A percentile compares a stretch with the other conserved stretches of the same genome.
Conservation (phyloP, 2,329 filamentous ascomycete genomes). For the Talaromyces sp. region DNA sequence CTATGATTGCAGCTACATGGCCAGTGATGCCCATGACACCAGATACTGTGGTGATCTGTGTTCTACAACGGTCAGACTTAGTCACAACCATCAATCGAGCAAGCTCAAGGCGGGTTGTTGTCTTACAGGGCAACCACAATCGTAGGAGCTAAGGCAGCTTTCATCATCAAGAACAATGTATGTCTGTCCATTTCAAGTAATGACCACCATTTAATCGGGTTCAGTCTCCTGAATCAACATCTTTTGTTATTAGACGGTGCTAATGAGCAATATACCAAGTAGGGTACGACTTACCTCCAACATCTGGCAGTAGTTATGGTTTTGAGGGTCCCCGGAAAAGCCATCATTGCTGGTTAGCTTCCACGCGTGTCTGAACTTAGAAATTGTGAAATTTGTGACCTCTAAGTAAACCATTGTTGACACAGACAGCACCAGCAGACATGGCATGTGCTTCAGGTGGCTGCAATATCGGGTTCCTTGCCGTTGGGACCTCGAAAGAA, state of each 20-base stretch:
- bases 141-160: slow-evolving; percentile 57
- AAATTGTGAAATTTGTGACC: no score
- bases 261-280: background rate
- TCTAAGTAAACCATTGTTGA: no score
- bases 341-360: no score
- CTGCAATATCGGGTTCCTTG: no score
- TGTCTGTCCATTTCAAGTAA: slow-evolving; percentile 29
- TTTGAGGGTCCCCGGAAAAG: no score
- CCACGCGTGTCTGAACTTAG: no score
- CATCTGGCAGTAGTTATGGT: background rate
- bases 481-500: no score
- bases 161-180: slow-evolving; percentile 38
- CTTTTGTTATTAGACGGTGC: background rate
- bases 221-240: slow-evolving; percentile 19
- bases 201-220: slow-evolving; percentile 26
- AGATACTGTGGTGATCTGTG: background rate
- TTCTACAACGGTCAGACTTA: background rate
- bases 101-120: no score
- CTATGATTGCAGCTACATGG: no score
- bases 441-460: no score
- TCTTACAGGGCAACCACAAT: slow-evolving; percentile 61
- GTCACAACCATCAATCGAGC: slow-evolving; percentile 2
- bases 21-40: no score
- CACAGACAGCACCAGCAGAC: no score
- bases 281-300: background rate